Evolutionary conservation across 257 asterid genomes (phyloP).

Genomic region (Nicotiana benthamiana): DNA sequence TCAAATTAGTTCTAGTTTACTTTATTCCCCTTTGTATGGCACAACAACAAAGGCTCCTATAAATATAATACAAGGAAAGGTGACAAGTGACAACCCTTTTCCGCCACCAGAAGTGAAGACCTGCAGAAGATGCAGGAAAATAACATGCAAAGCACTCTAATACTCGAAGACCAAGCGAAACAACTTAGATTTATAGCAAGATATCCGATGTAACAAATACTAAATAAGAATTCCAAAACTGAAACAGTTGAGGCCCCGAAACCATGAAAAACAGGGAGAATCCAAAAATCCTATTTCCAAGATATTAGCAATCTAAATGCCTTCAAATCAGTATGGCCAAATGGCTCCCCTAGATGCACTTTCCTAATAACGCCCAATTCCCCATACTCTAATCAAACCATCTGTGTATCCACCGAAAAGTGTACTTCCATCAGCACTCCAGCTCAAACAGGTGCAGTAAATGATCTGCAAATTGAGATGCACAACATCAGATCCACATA

Average conservation of each 20-base stretch:
- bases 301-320: conserved; percentile 6
- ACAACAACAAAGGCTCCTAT: neutral
- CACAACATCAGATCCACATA: neutral
- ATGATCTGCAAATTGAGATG: conserved; percentile 35
- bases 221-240: conserved; percentile 22
- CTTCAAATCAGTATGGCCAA: conserved; percentile 11
- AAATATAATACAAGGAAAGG: neutral
- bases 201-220: conserved; percentile 11
- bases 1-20: neutral
- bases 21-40: neutral
- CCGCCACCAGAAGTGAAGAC: neutral
- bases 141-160: neutral
- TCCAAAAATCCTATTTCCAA: neutral
- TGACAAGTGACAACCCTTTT: neutral
- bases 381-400: conserved; percentile 71
- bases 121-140: neutral
- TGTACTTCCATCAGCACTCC: conserved; percentile 80
- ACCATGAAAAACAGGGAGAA: neutral
- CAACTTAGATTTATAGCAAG: conserved; percentile 16
- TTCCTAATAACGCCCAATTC: conserved; percentile 47
- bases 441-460: conserved; percentile 63
- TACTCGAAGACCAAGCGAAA: conserved; percentile 1
- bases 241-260: conserved; percentile 20
- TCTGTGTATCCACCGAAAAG: conserved; percentile 79
- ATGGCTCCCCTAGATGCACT: neutral